Evolutionary conservation across 495 filamentous ascomycete genomes (phyloP).

Genomic region (Astrothelium macrocarpum): DNA sequence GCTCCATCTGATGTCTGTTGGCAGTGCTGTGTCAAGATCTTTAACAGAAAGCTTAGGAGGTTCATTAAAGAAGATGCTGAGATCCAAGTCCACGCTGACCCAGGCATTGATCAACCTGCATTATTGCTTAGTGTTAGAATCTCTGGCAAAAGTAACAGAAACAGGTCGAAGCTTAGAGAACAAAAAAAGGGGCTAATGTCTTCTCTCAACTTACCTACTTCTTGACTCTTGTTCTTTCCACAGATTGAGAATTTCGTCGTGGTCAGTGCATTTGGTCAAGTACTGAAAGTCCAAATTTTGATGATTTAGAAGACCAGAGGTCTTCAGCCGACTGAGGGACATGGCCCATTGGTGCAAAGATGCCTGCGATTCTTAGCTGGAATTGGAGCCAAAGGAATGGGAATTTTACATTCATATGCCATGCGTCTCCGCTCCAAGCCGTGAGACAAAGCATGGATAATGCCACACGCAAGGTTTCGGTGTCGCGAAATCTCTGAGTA

Average conservation of each 20-base stretch:
- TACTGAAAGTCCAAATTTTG: slow-evolving; percentile 8
- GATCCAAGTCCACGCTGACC: slow-evolving; percentile 13
- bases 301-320: slow-evolving; percentile 17
- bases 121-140: not conserved
- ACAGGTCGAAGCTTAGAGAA: not conserved
- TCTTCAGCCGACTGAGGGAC: slow-evolving; percentile 15
- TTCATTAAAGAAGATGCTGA: slow-evolving; percentile 13
- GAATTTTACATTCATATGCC: slow-evolving; percentile 14
- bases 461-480: slow-evolving; percentile 11
- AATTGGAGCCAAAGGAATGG: not conserved
- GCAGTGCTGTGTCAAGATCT: slow-evolving; percentile 17
- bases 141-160: not conserved
- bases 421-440: slow-evolving; percentile 18
- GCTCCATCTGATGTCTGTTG: slow-evolving; percentile 10
- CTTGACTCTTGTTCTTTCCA: slow-evolving; percentile 16
- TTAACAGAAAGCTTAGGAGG: slow-evolving; percentile 11
- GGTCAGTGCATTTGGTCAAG: not conserved
- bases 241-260: slow-evolving; percentile 11
- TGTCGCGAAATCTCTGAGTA: slow-evolving; percentile 8
- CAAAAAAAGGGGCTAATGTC: not conserved
- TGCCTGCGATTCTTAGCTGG: not conserved
- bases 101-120: slow-evolving; percentile 14
- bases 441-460: slow-evolving; percentile 14
- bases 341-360: not conserved
- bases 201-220: slow-evolving; percentile 9